Base-by-base conservation (phyloP, 805 yeast genomes). In the Saturnispora dispora region DNA sequence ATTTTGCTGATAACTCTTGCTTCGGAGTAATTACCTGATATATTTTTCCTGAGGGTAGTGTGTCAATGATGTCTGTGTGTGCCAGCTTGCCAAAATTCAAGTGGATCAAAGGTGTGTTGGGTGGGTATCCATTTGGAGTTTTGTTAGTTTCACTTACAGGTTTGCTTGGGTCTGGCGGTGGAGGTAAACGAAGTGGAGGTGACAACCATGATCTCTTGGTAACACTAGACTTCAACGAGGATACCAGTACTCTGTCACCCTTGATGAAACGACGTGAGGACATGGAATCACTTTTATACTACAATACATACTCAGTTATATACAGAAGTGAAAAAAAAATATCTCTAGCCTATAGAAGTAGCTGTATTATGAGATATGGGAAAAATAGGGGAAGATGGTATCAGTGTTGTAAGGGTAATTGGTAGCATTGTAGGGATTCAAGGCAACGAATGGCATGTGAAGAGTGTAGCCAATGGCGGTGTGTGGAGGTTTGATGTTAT, bases 51-150 rank as follows among this genome's bases (percentile, higher is more conserved):
- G 75, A 60, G 4, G 75, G 68, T n/a, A 58, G 54, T 5, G 64
- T 45, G 2, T 73, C 76, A 11, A 76, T 58, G 15, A 76, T 60
- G 20, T 65, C 69, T 7, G 66, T 64, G 56, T 74, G 79, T 4
- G 50, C 48, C 46, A 73, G 58, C 15, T 40, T 51, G 2, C 70
- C 68, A 22, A 60, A 58, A 32, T 61, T 58, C 3, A 62, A 53
- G 17, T 60, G 58, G 27, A 60, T 53, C 33, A 48, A 32, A 20
- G 51, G 51, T 2, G 25, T 49, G 8, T 50, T 40, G 5, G 61
- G 64, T 6, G 54, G 54, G 20, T 48, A 43, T 2, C 51, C 51
- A 35, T 48, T 48, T 18, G 51, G 51, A 5, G 42, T 42, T 20
- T 42, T 42, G 30, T 48, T 48, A 2, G 51, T 25, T 15, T 25